Evolutionary conservation across 1,284 basidiomycete genomes (phyloP), one percentile per base, ranked within the genome.

Genomic region (Leccinum pseudoinsigne): DNA sequence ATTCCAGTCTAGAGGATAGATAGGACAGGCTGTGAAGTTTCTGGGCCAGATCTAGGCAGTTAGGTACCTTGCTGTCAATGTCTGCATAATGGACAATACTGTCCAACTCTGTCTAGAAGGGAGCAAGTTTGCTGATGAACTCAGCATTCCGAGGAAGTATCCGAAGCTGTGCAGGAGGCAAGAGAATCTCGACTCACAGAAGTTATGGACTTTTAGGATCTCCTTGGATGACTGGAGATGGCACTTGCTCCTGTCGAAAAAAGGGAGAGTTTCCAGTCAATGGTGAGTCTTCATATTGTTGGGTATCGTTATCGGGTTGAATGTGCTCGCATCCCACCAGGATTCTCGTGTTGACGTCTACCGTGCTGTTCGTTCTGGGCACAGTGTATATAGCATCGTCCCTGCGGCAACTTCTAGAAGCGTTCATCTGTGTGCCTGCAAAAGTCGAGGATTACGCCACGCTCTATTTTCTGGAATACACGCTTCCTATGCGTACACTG

Each of bases 371-470:
- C 36, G 31, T 45, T 51, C 34, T 67, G 54, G 57, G 57, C 47
- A 69, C 65, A 14, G 1, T 31, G 3, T 59, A 67, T 55, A 51
- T 57, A 6, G 66, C 67, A 6, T 57, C 68, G 18, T 67, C 66
- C 10, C 57, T 67, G 21, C 65, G 57, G 2, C 68, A 67, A 10
- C 65, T 69, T 18, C 42, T 67, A 26, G 67, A 69, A 16, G 66
- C 66, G 1, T 67, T 69, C 26, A 59, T 67, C 16, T 64, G 61
- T 60, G 59, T 53, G 12, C 67, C 66, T 28, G 51, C 57, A 9
- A 51, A 53, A 18, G 57, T 59, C 2, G 1, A 55, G 3, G 55
- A 67, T 56, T 67, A 67, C 7, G 34, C 66, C 12, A 62, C 59
- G 2, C 23, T 69, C 6, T 67, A 67, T 38, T 67, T 67, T 36